Percentiles rank a stretch among this genome's conserved stretches.
Evolutionary conservation across 2,329 filamentous ascomycete genomes (phyloP).

Genomic region (Thielaviopsis euricoi): DNA sequence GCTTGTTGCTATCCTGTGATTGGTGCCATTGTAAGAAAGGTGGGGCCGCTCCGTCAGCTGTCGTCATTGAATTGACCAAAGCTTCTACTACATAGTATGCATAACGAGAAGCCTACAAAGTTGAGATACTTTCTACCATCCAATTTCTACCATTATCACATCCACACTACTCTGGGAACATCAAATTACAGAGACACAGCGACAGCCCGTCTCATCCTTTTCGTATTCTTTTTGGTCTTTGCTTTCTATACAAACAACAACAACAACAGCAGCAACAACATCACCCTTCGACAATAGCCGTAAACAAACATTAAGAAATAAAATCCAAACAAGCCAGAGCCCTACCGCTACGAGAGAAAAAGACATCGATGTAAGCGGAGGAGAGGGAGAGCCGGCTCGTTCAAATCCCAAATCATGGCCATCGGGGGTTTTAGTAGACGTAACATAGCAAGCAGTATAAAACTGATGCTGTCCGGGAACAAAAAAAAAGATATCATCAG

Average conservation of each 20-base stretch:
- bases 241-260: background rate
- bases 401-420: background rate
- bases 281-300: background rate
- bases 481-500: background rate
- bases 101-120: too few relatives aligned
- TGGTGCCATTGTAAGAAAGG: background rate
- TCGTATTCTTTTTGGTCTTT: background rate
- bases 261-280: background rate
- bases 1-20: background rate
- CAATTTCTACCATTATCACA: too few relatives aligned
- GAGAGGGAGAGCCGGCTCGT: background rate
- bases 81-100: too few relatives aligned
- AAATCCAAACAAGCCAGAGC: background rate
- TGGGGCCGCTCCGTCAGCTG: background rate
- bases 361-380: background rate
- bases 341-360: too few relatives aligned
- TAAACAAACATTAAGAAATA: background rate
- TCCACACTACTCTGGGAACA: too few relatives aligned
- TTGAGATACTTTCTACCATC: too few relatives aligned
- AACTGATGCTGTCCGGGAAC: background rate
- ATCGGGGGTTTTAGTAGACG: too few relatives aligned
- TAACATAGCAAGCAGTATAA: background rate
- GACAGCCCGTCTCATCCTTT: background rate
- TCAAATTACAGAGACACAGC: background rate
- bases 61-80: background rate